These are phyloP conservation scores for Scedosporium minutisporum DNA, from an alignment of 2,329 filamentous ascomycete genomes.

Conservation along the genomic window DNA sequence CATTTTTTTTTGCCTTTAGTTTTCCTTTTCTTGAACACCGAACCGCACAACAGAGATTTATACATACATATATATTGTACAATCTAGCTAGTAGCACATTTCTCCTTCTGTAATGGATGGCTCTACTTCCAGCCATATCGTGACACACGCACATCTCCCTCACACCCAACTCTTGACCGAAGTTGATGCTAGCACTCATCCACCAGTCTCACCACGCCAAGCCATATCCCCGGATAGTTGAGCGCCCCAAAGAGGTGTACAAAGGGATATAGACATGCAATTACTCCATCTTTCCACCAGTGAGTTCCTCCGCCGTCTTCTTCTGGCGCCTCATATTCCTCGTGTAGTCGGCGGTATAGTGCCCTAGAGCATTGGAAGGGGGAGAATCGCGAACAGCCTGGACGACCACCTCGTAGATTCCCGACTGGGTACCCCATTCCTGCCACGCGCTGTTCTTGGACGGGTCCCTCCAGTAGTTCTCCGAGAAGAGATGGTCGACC, in stretches of 20 bases:
- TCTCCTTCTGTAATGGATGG: slow-evolving; percentile 5
- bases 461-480: slow-evolving; percentile 39
- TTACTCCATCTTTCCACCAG: slow-evolving; percentile 46
- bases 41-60: background rate
- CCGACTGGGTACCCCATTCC: slow-evolving; percentile 32
- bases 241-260: background rate
- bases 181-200: no score
- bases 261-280: background rate
- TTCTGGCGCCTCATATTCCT: slow-evolving; percentile 43
- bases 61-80: slow-evolving; percentile 7
- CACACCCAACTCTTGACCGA: no score
- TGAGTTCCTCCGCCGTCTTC: slow-evolving; percentile 47
- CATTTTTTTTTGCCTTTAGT: background rate
- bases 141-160: background rate
- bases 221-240: background rate
- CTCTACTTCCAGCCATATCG: background rate
- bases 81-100: slow-evolving; percentile 9
- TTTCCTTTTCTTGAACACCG: background rate
- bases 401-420: slow-evolving; percentile 34
- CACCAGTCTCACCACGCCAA: no score
- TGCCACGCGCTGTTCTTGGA: slow-evolving; percentile 44
- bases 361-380: slow-evolving; percentile 24
- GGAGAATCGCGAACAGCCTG: slow-evolving; percentile 22
- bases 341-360: slow-evolving; percentile 27
- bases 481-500: slow-evolving; percentile 68